Evolutionary conservation across 805 yeast species (phyloP), one percentile per base, ranked within the genome.

Genomic region (Ogataea saltuana): DNA sequence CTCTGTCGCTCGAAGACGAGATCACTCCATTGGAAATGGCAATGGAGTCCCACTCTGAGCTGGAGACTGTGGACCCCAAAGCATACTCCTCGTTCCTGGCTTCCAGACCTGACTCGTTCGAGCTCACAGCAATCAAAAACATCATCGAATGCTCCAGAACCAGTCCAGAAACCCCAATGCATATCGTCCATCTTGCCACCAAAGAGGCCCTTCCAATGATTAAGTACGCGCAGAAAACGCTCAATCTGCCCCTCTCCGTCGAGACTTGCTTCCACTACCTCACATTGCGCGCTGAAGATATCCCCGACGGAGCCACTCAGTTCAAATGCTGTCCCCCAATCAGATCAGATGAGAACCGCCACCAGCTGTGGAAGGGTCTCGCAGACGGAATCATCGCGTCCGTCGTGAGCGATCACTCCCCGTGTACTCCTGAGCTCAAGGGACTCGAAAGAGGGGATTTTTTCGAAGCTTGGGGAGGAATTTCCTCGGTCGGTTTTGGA

Each of bases 261-360:
- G 98, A 90, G 63, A 91, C 98, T 0, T 90, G 98, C 63, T 90
- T 89, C 77, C 98, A 90, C 62, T 90, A 90, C 63, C 70, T 90
- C 41, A 76, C 91, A 2, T 71, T 90, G 33, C 72, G 75, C 3
- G 86, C 96, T 3, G 97, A 90, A 59, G 71, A 72, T 18, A 88
- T 90, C 42, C 82, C 88, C 15, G 76, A 81, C 54, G 79, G 87
- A 40, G 80, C 83, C 11, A 90, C 97, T 4, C 87, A 83, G 57
- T 88, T 76, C 74, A 90, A 90, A 65, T 91, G 97, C 60, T 91
- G 97, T 63, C 98, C 98, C 1, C 98, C 98, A 2, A 90, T 90
- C 52, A 72, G 98, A 48, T 70, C 85, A 1, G 81, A 83, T 49
- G 72, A 74, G 33, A 91, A 91, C 63, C 74, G 93, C 52, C 64